Evolutionary conservation across 2,329 filamentous ascomycete species (phyloP).

Genomic region (Colletotrichum gigasporum): DNA sequence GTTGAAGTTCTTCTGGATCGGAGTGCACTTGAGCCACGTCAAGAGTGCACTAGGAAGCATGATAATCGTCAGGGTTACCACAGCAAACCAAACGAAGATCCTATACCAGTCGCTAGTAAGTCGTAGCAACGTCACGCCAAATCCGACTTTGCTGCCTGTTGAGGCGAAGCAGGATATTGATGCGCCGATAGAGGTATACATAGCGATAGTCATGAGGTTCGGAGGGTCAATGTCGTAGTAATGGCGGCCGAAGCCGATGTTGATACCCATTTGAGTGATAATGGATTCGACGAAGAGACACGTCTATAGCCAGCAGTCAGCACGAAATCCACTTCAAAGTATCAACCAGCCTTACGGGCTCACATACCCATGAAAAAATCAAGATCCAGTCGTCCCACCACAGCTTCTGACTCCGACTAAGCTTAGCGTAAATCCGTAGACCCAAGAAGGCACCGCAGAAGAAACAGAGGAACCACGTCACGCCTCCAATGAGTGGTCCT

Average conservation of each 20-base stretch:
- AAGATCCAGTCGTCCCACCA: constrained; percentile 39
- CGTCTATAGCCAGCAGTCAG: background rate
- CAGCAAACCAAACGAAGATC: constrained; percentile 38
- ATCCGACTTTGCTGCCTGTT: constrained; percentile 37
- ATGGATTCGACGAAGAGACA: constrained; percentile 21
- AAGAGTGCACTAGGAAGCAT: constrained; percentile 34
- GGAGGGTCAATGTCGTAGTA: constrained; percentile 19
- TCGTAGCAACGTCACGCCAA: constrained; percentile 40
- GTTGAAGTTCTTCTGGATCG: constrained; percentile 36
- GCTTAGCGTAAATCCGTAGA: constrained; percentile 36
- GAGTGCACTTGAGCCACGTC: constrained; percentile 38
- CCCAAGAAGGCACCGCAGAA: constrained; percentile 34
- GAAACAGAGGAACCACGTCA: constrained; percentile 41
- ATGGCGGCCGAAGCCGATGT: constrained; percentile 33
- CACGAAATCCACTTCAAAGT: too few relatives aligned
- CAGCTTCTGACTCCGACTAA: constrained; percentile 28
- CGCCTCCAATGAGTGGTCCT: constrained; percentile 28
- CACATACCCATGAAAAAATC: constrained; percentile 39
- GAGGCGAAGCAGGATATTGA: constrained; percentile 30
- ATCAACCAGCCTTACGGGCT: fast-evolving
- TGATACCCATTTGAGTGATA: constrained; percentile 31
- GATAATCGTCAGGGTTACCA: constrained; percentile 34
- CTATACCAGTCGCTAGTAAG: constrained; percentile 36
- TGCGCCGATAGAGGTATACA: constrained; percentile 17
- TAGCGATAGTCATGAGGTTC: constrained; percentile 16